A percentile compares a stretch with the other conserved stretches of the same genome.
Conservation (phyloP, 768 basidiomycete genomes). For the Suillus placidus region DNA sequence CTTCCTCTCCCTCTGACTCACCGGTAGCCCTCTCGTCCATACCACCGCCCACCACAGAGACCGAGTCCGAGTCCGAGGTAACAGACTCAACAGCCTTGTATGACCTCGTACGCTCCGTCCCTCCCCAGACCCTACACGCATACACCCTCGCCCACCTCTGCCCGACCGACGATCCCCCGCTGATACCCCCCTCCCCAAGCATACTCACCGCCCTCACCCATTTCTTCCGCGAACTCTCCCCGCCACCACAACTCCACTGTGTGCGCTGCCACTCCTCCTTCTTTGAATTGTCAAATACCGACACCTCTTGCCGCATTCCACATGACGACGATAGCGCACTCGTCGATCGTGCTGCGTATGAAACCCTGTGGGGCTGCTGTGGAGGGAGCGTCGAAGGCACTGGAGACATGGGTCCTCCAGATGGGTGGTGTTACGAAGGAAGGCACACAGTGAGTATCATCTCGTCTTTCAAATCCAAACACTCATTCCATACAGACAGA, state of each 20-base stretch:
- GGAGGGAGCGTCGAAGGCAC: conserved; percentile 71
- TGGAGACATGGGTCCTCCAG: conserved; percentile 81
- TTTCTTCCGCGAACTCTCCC: conserved; percentile 65
- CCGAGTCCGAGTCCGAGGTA: conserved; percentile 32
- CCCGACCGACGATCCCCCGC: conserved; percentile 18
- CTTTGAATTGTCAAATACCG: conserved; percentile 74
- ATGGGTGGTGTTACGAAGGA: conserved; percentile 88
- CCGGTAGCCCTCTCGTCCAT: conserved; percentile 31
- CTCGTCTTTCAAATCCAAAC: background rate
- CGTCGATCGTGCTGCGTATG: conserved; percentile 62
- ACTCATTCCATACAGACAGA: conserved; percentile 53
- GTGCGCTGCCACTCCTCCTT: conserved; percentile 73
- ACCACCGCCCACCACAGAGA: conserved; percentile 38
- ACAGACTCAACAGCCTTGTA: conserved; percentile 47
- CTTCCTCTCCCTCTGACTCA: conserved; percentile 51
- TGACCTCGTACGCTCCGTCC: conserved; percentile 58
- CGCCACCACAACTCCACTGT: conserved; percentile 74
- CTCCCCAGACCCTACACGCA: conserved; percentile 65
- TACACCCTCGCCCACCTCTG: conserved; percentile 59
- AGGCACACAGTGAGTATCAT: conserved; percentile 58
- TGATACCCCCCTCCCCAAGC: conserved; percentile 33
- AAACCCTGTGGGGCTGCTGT: conserved; percentile 76
- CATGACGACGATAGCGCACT: conserved; percentile 84
- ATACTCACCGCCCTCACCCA: conserved; percentile 50
- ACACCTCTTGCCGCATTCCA: conserved; percentile 65